These are phyloP conservation scores for Arthrobotrys musiformis DNA, from an alignment of 2,329 filamentous ascomycete genomes.

Conservation along the genomic window DNA sequence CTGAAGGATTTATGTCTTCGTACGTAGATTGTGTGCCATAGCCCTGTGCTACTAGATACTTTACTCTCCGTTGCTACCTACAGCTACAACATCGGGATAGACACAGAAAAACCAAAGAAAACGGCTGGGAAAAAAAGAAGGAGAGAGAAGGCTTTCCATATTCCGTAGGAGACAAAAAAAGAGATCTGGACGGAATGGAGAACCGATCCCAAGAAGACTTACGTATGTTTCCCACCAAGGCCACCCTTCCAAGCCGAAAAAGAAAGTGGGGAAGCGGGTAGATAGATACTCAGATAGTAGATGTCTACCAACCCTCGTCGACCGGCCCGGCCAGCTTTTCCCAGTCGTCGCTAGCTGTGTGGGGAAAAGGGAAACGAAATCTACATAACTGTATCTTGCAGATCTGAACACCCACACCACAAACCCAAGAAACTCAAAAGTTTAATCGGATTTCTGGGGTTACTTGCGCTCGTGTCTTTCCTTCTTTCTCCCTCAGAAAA, in stretches of 20 bases:
- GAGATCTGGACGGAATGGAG: background rate
- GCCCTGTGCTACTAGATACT: background rate
- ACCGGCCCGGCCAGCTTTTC: slow-evolving; percentile 4
- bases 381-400: slow-evolving; percentile 14
- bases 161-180: slow-evolving; percentile 20
- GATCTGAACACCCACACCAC: slow-evolving; percentile 5
- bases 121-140: background rate
- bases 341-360: background rate
- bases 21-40: background rate
- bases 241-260: background rate
- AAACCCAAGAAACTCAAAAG: slow-evolving; percentile 17
- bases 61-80: background rate
- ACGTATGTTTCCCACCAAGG: background rate
- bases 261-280: slow-evolving; percentile 3
- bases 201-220: background rate
- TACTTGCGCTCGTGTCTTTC: too few relatives aligned
- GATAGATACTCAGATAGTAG: background rate
- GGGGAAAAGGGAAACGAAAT: slow-evolving; percentile 14
- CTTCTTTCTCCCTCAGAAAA: background rate
- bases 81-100: slow-evolving; percentile 8
- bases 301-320: slow-evolving; percentile 3
- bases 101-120: slow-evolving; percentile 10
- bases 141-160: slow-evolving; percentile 4
- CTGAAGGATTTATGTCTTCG: slow-evolving; percentile 13
- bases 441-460: slow-evolving; percentile 25